Evolutionary conservation across 176 grass and related monocot genomes (phyloP), one percentile per base, ranked within the genome.

Genomic region (Oryza glaberrima): DNA sequence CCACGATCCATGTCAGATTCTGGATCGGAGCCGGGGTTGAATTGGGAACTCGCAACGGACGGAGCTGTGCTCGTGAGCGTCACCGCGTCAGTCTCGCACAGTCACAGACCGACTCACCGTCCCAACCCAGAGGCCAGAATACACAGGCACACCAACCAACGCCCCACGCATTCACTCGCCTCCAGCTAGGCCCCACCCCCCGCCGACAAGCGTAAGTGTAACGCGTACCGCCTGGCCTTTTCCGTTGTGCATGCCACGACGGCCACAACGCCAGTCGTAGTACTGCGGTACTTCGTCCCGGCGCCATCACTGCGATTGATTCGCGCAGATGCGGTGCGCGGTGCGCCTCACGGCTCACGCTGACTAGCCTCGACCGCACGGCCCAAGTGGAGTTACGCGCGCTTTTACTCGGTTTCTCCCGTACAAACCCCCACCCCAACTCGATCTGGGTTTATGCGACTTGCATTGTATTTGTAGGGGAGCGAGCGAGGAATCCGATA

Each of bases 221-320:
- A 65, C 41, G 38, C 30, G 40, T 43, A 15, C 16, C 16, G 0
- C 3, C 32, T 34, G 65, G 3, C 65, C 26, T 9, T 73, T 83
- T 43, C 2, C 63, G 78, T 23, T 56, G 63, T 19, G 54, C 48
- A 19, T 2, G 69, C 32, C 65, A 69, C 77, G 0, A 69, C 77
- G 0, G 9, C 19, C 56, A 26, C 58, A 2, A 63, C 20, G 58
- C 0, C n/a, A 63, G 8, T 63, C 20, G 58, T 63, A 23, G 58
- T 63, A 63, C 20, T 23, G 6, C 84, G 26, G 41, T 30, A 43
- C 73, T 19, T 16, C 28, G 64, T 73, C 82, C 28, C 11, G 38
- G 61, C 49, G 70, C 51, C 41, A 82, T 72, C 52, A 81, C n/a
- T 67, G 88, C 83, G 72, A 77, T 86, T 67, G 54, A 72, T 40